A percentile compares a stretch with the other conserved stretches of the same genome.
Evolutionary conservation across 768 basidiomycete species (phyloP).

Genomic region (Tulasnella sp.): DNA sequence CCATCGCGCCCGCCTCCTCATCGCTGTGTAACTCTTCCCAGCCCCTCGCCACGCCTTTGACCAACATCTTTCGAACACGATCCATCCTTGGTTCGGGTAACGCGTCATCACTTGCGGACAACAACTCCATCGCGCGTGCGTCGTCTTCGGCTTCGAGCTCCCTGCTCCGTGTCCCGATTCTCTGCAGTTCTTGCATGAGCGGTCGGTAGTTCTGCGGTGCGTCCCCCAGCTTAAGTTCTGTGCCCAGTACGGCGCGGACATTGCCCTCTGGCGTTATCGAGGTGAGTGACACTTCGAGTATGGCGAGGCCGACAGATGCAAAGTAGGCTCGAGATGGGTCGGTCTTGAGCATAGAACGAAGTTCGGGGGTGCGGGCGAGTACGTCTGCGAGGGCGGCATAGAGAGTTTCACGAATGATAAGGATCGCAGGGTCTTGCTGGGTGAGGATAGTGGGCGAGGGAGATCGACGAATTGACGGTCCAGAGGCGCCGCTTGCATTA

Average conservation of each 20-base stretch:
- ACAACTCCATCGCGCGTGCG: slow-evolving; percentile 35
- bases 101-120: slow-evolving; percentile 27
- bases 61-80: slow-evolving; percentile 44
- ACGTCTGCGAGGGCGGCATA: slow-evolving; percentile 71
- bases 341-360: slow-evolving; percentile 44
- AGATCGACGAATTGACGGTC: slow-evolving; percentile 2
- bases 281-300: slow-evolving; percentile 51
- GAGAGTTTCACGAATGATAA: slow-evolving; percentile 75
- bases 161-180: slow-evolving; percentile 42
- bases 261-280: slow-evolving; percentile 40
- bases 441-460: slow-evolving; percentile 22
- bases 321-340: slow-evolving; percentile 74
- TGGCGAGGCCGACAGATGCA: slow-evolving; percentile 59
- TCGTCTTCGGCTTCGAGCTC: slow-evolving; percentile 48
- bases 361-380: slow-evolving; percentile 43
- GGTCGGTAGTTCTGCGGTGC: slow-evolving; percentile 56
- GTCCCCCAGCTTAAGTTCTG: slow-evolving; percentile 42
- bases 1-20: background rate
- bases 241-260: slow-evolving; percentile 47
- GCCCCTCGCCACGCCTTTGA: slow-evolving; percentile 43
- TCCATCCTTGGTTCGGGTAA: slow-evolving; percentile 44
- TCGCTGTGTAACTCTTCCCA: slow-evolving; percentile 22
- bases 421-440: slow-evolving; percentile 47
- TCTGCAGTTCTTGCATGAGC: slow-evolving; percentile 56
- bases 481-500: slow-evolving; percentile 19